Percentiles rank a stretch among this genome's conserved stretches.
phyloP scores from a whole-genome alignment of 2,329 filamentous ascomycete genomes.

The Aspergillus piperis region DNA sequence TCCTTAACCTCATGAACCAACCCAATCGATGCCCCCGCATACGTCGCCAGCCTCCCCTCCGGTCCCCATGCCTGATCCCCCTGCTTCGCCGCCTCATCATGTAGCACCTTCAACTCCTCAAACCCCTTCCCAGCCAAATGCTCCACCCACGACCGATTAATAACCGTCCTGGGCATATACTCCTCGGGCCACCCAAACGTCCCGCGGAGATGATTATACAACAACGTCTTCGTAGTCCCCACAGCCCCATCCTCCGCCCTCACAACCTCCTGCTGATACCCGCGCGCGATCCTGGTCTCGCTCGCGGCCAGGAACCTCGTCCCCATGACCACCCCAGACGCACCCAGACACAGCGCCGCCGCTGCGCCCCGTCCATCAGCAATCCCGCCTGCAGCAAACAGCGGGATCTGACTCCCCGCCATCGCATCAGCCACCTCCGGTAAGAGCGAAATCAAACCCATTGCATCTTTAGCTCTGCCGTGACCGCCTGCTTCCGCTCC shows the following conservation, averaged over 20 bases:
- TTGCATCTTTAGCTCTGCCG: constrained; percentile 50
- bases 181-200: constrained; percentile 61
- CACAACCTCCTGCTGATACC: constrained; percentile 56
- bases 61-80: constrained; percentile 53
- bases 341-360: constrained; percentile 55
- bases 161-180: constrained; percentile 61
- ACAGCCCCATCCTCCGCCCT: constrained; percentile 54
- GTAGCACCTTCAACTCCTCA: constrained; percentile 47
- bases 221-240: constrained; percentile 52
- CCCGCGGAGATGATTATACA: constrained; percentile 59
- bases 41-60: constrained; percentile 53
- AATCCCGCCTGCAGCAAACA: constrained; percentile 58
- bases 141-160: constrained; percentile 58
- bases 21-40: constrained; percentile 52
- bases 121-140: constrained; percentile 45
- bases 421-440: constrained; percentile 54
- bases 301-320: constrained; percentile 62
- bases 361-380: constrained; percentile 54
- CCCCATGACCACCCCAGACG: constrained; percentile 61
- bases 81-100: constrained; percentile 43
- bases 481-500: constrained; percentile 60
- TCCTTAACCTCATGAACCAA: constrained; percentile 45
- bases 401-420: constrained; percentile 39
- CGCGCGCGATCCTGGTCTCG: constrained; percentile 54
- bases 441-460: constrained; percentile 53